Evolutionary conservation across 2,329 filamentous ascomycete species (phyloP), one percentile per base, ranked within the genome.

Genomic region (Cladophialophora yegresii): DNA sequence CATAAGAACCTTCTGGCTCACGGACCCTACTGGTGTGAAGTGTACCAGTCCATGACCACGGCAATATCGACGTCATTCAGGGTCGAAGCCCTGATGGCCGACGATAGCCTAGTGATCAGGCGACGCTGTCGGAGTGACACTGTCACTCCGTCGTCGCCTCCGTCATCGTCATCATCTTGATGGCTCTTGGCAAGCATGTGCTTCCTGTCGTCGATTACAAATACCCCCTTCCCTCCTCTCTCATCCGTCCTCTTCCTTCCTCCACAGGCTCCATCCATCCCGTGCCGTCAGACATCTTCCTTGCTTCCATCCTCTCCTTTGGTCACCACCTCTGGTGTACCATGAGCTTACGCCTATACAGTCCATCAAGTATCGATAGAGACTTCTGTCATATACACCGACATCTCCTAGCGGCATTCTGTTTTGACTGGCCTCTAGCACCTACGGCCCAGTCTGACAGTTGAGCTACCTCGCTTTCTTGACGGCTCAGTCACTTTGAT

Each of bases 141-240:
- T 30, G 43, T 33, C 28, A 36, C 28, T 23, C 13, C n/a, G n/a
- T 16, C 12, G 56, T 33, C 28, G 23, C n/a, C n/a, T 12, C 8
- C 12, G 56, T 33, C 28, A 10, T 16, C 28, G 50, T 28, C 50
- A 13, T 33, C 28, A 10, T 16, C 28, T 23, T 28, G 23, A 13
- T 12, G 20, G 22, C n/a, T 8, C 43, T 23, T 45, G n/a, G 45
- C 28, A 12, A 40, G 45, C 56, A 58, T 58, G 45, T 58, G 56
- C 56, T 28, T 28, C 16, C 2, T 30, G 26, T 26, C 7, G n/a
- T 40, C 28, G 28, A n/a, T 45, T 58, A 58, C 30, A 51, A 30
- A 58, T 51, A 51, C n/a, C 45, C 8, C 28, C 28, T 16, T 8
- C 28, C 45, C 36, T 43, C 16, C n/a, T 1, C 56, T 51, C 56